A percentile compares a stretch with the other conserved stretches of the same genome.
Conservation (phyloP, 345 rosid species). For the Bruguiera gymnorhiza region DNA sequence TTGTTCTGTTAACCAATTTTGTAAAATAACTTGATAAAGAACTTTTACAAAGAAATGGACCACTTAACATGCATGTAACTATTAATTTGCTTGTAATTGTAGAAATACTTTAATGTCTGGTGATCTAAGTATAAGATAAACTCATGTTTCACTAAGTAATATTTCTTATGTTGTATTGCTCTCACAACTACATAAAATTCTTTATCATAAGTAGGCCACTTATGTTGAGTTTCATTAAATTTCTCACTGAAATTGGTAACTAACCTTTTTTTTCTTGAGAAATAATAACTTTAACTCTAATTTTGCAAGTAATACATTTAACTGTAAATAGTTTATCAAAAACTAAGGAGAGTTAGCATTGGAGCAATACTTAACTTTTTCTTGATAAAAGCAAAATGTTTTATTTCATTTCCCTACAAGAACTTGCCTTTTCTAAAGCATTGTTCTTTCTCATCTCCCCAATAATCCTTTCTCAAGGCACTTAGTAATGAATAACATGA, state of each 20-base stretch:
- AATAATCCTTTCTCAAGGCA: not conserved
- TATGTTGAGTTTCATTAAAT: not conserved
- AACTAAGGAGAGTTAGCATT: not conserved
- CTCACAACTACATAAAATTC: slow-evolving; percentile 3
- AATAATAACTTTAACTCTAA: not conserved
- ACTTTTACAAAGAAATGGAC: no score
- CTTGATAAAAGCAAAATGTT: not conserved
- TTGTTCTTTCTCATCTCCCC: not conserved
- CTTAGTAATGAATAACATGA: not conserved
- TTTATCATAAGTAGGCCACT: not conserved
- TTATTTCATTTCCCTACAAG: not conserved
- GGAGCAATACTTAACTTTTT: not conserved
- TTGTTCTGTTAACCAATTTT: not conserved
- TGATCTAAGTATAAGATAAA: no score
- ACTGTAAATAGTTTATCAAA: not conserved
- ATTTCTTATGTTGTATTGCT: not conserved
- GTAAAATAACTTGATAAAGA: no score
- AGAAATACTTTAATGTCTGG: not conserved
- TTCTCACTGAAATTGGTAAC: slow-evolving; percentile 5
- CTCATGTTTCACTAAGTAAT: not conserved
- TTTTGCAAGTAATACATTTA: not conserved
- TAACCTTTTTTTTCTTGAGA: not conserved
- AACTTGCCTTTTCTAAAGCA: not conserved
- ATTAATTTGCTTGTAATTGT: no score
- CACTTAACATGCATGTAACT: no score